Evolutionary conservation across 2,329 filamentous ascomycete species (phyloP).

Genomic region (Pestalotiopsis sp.): DNA sequence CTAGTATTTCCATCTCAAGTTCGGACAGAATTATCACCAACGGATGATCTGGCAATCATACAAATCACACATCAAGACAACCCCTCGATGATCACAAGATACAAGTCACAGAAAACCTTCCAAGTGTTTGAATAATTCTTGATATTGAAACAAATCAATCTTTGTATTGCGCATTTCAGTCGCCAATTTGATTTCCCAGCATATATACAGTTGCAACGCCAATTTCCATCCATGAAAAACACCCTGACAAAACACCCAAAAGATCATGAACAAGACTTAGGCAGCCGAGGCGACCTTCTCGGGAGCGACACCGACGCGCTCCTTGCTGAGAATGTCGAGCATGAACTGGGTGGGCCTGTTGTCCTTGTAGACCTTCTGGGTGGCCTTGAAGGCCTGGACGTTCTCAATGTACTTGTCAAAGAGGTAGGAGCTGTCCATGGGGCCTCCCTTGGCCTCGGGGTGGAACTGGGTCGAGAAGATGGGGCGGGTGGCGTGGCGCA

Average conservation of each 20-base stretch:
- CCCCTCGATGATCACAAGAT: no score
- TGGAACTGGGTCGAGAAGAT: conserved; percentile 99
- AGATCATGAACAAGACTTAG: conserved; percentile 26
- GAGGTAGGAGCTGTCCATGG: conserved; percentile 92
- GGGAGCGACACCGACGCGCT: conserved; percentile 88
- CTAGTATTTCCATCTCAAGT: no score
- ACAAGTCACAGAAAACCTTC: neutral
- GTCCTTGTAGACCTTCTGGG: conserved; percentile 77
- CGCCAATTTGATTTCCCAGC: neutral
- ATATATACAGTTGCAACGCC: neutral
- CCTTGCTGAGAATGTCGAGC: conserved; percentile 89
- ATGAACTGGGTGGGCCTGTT: conserved; percentile 86
- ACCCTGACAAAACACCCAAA: neutral
- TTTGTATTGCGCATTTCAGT: neutral
- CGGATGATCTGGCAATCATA: no score
- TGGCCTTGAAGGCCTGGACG: conserved; percentile 86
- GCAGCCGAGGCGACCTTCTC: conserved; percentile 57
- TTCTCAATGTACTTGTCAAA: conserved; percentile 96
- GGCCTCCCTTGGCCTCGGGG: conserved; percentile 95
- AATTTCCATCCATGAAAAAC: neutral
- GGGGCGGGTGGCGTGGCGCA: conserved; percentile 93
- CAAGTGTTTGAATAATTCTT: neutral
- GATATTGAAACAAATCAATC: neutral
- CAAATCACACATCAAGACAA: no score
- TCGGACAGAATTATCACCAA: no score